phyloP scores from a whole-genome alignment of 2,329 filamentous ascomycete species.

The Colletotrichum acutatum region DNA sequence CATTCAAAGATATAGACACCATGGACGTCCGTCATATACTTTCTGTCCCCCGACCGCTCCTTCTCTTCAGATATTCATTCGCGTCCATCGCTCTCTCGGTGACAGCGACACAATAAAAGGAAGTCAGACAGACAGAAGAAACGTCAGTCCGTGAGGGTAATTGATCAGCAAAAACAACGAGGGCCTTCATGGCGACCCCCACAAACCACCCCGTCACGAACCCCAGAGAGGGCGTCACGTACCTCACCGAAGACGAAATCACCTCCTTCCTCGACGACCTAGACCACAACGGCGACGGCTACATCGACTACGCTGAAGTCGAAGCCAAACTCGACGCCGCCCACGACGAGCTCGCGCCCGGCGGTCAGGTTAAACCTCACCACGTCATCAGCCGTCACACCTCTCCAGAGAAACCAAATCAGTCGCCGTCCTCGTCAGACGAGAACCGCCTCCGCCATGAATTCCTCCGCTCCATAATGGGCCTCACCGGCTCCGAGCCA shows the following conservation, averaged over 20 bases:
- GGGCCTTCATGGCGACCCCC: conserved; percentile 28
- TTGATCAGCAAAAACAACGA: not conserved
- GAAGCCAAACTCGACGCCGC: conserved; percentile 64
- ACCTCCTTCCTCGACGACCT: conserved; percentile 62
- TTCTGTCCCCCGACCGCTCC: not conserved
- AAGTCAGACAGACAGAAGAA: conserved; percentile 4
- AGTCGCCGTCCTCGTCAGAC: conserved; percentile 39
- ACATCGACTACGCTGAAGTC: conserved; percentile 62
- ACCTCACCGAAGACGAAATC: conserved; percentile 60
- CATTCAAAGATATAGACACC: conserved; percentile 13
- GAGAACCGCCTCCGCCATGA: conserved; percentile 54
- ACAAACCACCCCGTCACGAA: conserved; percentile 41
- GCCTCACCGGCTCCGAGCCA: conserved; percentile 46
- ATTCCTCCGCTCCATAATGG: conserved; percentile 63
- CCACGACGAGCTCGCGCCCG: conserved; percentile 60
- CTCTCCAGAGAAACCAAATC: conserved; percentile 36
- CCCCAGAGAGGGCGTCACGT: conserved; percentile 42
- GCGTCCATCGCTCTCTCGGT: not conserved
- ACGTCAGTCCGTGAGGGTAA: not conserved
- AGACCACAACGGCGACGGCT: conserved; percentile 62
- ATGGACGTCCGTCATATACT: not conserved
- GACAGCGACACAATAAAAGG: not conserved
- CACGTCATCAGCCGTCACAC: conserved; percentile 49
- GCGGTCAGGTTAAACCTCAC: conserved; percentile 52
- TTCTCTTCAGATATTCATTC: not conserved